Conservation (phyloP, 2,329 filamentous ascomycete species). For the Lachnum nothofagi region DNA sequence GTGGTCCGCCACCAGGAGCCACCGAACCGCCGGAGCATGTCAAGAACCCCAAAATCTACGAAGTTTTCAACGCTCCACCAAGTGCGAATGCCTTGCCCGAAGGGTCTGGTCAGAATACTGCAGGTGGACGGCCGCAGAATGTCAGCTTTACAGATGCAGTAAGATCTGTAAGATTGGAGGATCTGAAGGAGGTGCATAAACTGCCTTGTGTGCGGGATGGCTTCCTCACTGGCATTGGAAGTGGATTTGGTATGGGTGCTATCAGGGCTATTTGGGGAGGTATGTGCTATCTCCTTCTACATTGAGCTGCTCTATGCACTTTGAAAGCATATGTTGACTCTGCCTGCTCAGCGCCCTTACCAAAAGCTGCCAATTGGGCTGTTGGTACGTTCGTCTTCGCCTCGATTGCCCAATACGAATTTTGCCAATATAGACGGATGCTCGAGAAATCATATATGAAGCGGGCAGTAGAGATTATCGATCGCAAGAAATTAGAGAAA, state of each 20-base stretch:
- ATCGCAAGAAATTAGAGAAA: conserved; percentile 64
- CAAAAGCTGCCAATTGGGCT: conserved; percentile 75
- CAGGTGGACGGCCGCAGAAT: conserved; percentile 20
- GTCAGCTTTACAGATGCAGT: conserved; percentile 58
- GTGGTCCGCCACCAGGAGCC: conserved; percentile 34
- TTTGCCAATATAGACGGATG: conserved; percentile 69
- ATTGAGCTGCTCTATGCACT: not conserved
- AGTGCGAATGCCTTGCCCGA: conserved; percentile 32
- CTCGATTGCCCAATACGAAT: conserved; percentile 73
- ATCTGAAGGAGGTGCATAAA: conserved; percentile 69
- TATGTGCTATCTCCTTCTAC: conserved; percentile 36
- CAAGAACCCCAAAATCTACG: conserved; percentile 36
- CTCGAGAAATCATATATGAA: conserved; percentile 80
- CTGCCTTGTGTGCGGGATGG: conserved; percentile 80
- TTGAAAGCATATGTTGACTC: conserved; percentile 1
- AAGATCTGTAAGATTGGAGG: conserved; percentile 60
- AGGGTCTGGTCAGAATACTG: conserved; percentile 33
- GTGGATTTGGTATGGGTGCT: conserved; percentile 70
- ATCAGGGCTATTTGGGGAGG: conserved; percentile 70
- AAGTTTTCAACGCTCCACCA: conserved; percentile 34
- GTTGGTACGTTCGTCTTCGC: conserved; percentile 69
- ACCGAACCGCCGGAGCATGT: conserved; percentile 34
- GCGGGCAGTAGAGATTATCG: conserved; percentile 76
- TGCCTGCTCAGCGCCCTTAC: conserved; percentile 47
- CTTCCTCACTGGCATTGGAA: conserved; percentile 74